Base-by-base conservation (phyloP, 257 asterid species). In the Nicotiana tabacum region DNA sequence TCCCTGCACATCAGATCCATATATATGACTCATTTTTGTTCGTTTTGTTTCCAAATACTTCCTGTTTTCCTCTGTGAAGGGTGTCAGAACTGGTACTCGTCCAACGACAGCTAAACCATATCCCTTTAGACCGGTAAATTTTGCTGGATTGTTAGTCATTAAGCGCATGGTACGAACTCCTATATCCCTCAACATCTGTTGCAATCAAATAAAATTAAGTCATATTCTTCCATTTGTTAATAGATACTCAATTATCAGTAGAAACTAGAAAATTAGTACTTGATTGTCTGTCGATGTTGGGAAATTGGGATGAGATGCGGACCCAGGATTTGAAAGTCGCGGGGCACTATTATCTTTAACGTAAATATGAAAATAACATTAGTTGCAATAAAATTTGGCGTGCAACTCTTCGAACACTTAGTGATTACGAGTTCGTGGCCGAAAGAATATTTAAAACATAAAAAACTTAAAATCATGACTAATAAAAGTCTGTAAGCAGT, bases 101-200 rank as follows among this genome's bases (percentile, higher is more conserved):
- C 97, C 96, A 65, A 92, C 91, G 3, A 94, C 95, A 5, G 97
- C 97, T 78, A 94, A 85, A 48, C 96, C 98, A 37, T 92, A 93
- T 4, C 98, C 97, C 83, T 89, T 92, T 18, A 92, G 89, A 80
- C 97, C 97, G 2, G 87, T 84, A 72, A 92, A 93, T 81, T 94
- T 94, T 35, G 97, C 97, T 0, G 97, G 98, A 81, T 94, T 94
- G 88, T 94, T 94, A 3, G 98, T 94, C 98, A 94, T 94, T 13
- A 94, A 89, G 21, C 91, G 87, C 97, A 94, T 94, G 0, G 98
- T 94, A 76, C 89, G 91, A 21, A 94, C 90, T 29, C 98, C 97
- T 33, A 94, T 82, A 80, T 94, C 98, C 48, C 92, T 88, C 39
- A 93, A 87, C 83, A 94, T 94, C 97, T 92, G 90, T 85, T 68